These are phyloP conservation scores for Hibiscus trionum DNA, from an alignment of 345 rosid genomes.

Conservation along the genomic window DNA sequence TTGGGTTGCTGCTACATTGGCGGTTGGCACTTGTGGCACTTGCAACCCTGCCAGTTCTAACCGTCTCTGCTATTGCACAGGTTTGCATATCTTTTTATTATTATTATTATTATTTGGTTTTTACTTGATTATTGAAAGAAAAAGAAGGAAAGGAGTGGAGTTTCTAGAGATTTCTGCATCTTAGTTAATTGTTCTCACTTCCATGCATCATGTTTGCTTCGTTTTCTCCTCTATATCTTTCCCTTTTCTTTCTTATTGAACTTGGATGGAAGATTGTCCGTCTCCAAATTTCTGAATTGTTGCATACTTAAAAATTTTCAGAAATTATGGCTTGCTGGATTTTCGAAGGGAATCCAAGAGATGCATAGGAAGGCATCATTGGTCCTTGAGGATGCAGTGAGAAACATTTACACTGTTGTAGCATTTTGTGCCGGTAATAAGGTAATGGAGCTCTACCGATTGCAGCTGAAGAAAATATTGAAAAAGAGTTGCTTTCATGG, in stretches of 20 bases:
- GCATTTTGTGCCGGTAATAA: slow-evolving; percentile 99
- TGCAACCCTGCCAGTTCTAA: slow-evolving; percentile 84
- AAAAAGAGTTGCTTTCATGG: slow-evolving; percentile 52
- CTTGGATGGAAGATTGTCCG: neutral
- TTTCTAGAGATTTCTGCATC: too few relatives aligned
- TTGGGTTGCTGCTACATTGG: slow-evolving; percentile 83
- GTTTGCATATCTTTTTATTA: slow-evolving; percentile 30
- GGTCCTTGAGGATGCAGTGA: slow-evolving; percentile 98
- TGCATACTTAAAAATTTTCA: slow-evolving; percentile 24
- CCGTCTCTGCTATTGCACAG: slow-evolving; percentile 92
- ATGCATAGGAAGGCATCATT: slow-evolving; percentile 97
- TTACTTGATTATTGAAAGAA: too few relatives aligned
- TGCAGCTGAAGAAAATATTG: slow-evolving; percentile 73
- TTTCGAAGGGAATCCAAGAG: slow-evolving; percentile 97
- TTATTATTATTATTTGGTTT: neutral
- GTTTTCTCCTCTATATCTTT: neutral
- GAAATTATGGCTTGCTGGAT: slow-evolving; percentile 99
- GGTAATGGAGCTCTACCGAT: slow-evolving; percentile 94
- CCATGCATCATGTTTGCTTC: neutral
- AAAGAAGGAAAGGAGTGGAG: too few relatives aligned
- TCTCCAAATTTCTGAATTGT: neutral
- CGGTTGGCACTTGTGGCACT: slow-evolving; percentile 90
- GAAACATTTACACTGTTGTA: slow-evolving; percentile 95
- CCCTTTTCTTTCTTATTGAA: neutral
- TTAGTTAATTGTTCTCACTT: too few relatives aligned